phyloP scores from a whole-genome alignment of 2,329 filamentous ascomycete genomes.

The Pseudogymnoascus sp. region DNA sequence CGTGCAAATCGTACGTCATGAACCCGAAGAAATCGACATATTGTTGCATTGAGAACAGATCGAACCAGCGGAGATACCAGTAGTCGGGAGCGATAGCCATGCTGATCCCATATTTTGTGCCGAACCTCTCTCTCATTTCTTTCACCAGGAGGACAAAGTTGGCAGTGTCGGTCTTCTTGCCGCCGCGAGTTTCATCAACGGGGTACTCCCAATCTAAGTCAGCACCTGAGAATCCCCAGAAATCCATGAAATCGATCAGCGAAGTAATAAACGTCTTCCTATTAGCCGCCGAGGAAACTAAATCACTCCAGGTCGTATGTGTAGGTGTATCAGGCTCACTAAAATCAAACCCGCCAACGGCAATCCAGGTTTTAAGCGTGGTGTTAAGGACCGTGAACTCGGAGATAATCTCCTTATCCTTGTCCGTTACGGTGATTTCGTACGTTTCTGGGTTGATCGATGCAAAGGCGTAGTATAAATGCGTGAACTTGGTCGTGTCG shows the following conservation, averaged over 20 bases:
- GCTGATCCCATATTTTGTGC: conserved; percentile 34
- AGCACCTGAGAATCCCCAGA: conserved; percentile 35
- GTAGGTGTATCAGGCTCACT: conserved; percentile 23
- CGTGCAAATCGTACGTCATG: conserved; percentile 37
- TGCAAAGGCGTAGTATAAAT: conserved; percentile 30
- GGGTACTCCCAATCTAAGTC: conserved; percentile 45
- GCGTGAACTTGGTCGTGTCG: conserved; percentile 26
- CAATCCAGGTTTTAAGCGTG: conserved; percentile 23
- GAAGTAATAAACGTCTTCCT: conserved; percentile 34
- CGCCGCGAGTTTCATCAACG: conserved; percentile 29
- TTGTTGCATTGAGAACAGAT: conserved; percentile 21
- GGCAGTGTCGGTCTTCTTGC: conserved; percentile 28
- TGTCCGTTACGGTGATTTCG: conserved; percentile 20
- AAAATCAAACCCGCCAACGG: conserved; percentile 21
- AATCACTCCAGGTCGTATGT: conserved; percentile 26
- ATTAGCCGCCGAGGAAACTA: conserved; percentile 22
- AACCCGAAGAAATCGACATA: conserved; percentile 29
- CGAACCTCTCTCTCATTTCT: conserved; percentile 25
- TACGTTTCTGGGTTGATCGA: conserved; percentile 25
- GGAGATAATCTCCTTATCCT: conserved; percentile 18
- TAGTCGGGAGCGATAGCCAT: conserved; percentile 26
- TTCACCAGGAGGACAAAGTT: conserved; percentile 27
- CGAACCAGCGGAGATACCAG: conserved; percentile 28
- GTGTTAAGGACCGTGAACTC: conserved; percentile 23
- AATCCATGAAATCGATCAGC: conserved; percentile 27